Evolutionary conservation across 352 stramenopile species (phyloP).

Genomic region (Phytophthora palmivora): DNA sequence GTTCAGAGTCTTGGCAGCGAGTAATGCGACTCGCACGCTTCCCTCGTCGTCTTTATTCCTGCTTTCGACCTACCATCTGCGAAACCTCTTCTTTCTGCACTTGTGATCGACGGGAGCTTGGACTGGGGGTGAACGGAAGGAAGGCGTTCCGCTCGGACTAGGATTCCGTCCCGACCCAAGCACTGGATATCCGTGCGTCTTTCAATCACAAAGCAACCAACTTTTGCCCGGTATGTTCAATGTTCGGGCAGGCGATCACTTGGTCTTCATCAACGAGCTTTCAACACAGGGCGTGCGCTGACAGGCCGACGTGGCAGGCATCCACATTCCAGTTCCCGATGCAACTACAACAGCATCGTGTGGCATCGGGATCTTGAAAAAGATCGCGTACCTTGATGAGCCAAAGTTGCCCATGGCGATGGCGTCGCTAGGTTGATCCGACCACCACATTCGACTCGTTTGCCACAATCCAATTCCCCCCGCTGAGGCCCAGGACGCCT

Average conservation of each 20-base stretch:
- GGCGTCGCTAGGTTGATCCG: too few species aligned
- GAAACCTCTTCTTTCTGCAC: conserved; percentile 52
- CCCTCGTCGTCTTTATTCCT: conserved; percentile 8
- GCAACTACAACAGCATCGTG: too few species aligned
- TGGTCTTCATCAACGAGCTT: conserved; percentile 91
- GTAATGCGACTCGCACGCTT: neutral
- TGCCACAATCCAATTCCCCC: conserved; percentile 19
- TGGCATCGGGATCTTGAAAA: too few species aligned
- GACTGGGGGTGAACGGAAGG: conserved; percentile 59
- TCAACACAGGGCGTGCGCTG: conserved; percentile 70
- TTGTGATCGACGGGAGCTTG: conserved; percentile 57
- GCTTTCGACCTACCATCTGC: conserved; percentile 36
- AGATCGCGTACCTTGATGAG: too few species aligned
- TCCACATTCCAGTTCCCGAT: too few species aligned
- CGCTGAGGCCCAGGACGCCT: too few species aligned
- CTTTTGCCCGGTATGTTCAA: conserved; percentile 54
- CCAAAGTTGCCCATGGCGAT: too few species aligned
- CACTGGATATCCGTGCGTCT: conserved; percentile 76
- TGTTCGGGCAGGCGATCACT: conserved; percentile 76
- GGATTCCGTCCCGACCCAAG: conserved; percentile 83
- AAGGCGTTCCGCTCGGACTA: conserved; percentile 83
- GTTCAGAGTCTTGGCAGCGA: neutral
- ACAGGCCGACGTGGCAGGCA: too few species aligned
- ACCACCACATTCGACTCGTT: conserved; percentile 15
- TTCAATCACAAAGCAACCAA: conserved; percentile 83